Evolutionary conservation across 1,139 yeast species (phyloP), one percentile per base, ranked within the genome.

Genomic region (Zygosaccharomyces sapae): DNA sequence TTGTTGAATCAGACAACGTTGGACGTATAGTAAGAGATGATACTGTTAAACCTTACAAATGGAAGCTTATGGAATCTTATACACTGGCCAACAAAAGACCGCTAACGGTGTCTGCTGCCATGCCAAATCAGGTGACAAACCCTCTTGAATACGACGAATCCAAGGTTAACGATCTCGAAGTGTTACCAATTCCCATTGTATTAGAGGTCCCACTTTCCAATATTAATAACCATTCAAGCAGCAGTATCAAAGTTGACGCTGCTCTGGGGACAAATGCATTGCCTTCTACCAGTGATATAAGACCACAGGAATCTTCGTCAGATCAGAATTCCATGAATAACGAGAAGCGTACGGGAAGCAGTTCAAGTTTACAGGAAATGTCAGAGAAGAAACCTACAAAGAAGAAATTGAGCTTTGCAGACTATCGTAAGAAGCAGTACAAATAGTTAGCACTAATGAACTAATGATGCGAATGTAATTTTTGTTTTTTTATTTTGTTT

Each of bases 331-430:
- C 38, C 13, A 22, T 29, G 2, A 31, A 19, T 5, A 18, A 34
- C 29, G 50, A 44, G 33, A 33, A 24, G 10, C 43, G 43, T 31
- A 30, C 43, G 7, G 38, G 36, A 4, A 45, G 41, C n/a, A 10
- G 20, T 30, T 18, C 40, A 30, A 9, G n/a, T 34, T 20, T 48
- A 12, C 36, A 48, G 30, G 51, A 48, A 1, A 37, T 48, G 20
- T 12, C 38, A 8, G 48, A 48, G 9, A 45, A 43, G 33, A 36
- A 45, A 13, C 43, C 51, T 5, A 49, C 50, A 12, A 66, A 65
- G 54, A 86, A 86, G 70, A 85, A 86, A 65, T 70, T 86, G 51
- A 83, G 90, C 31, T 82, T 87, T 67, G 95, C 95, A 1, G 95
- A 86, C 62, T 86, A 86, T 65, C 82, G 81, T 64, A 83, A 80